Evolutionary conservation across 2,329 filamentous ascomycete species (phyloP), one percentile per base, ranked within the genome.

Genomic region (Didymella arachidicola): DNA sequence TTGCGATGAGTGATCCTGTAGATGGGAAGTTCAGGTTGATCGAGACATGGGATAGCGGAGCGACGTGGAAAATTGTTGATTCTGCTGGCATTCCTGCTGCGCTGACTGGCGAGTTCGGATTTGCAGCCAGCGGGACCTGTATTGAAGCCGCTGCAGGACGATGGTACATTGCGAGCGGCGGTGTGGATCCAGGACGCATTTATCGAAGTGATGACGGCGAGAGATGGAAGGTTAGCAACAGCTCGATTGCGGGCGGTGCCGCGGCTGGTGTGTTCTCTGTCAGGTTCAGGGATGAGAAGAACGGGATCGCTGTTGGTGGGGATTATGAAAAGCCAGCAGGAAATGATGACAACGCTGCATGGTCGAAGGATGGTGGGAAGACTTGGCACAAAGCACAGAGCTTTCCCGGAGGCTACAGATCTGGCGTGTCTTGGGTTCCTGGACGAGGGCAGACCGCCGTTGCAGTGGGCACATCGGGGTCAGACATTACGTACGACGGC

Each of bases 231-330:
- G 67, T 69, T 8, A 53, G 53, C 19, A 65, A 71, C 41, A 60
- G 50, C 12, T 61, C 63, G 2, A 67, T 73, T 39, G 14, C 61
- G 7, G 71, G 70, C 7, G 67, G 67, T 11, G 57, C 63, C 7
- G 70, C 70, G 2, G 69, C 67, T n/a, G 71, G 71, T n/a, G 69
- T 72, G 0, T 72, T 72, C 39, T 69, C 65, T 2, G 71, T 71
- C 0, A 59, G 66, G 14, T 73, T 73, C n/a, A 63, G 65, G 22
- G 67, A 73, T 45, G 51, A 54, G 7, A 57, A 58, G 26, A 41
- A 66, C 29, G 71, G 70, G 1, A 60, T 73, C 41, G 71, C 70
- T 16, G 67, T 73, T 14, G 71, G 71, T 10, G 71, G 71, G 4
- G 65, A 72, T 29, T 72, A 60, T 41, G 55, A 69, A 44, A 63